Conservation (phyloP, 2,329 filamentous ascomycete species). For the Cordyceps tenuipes region DNA sequence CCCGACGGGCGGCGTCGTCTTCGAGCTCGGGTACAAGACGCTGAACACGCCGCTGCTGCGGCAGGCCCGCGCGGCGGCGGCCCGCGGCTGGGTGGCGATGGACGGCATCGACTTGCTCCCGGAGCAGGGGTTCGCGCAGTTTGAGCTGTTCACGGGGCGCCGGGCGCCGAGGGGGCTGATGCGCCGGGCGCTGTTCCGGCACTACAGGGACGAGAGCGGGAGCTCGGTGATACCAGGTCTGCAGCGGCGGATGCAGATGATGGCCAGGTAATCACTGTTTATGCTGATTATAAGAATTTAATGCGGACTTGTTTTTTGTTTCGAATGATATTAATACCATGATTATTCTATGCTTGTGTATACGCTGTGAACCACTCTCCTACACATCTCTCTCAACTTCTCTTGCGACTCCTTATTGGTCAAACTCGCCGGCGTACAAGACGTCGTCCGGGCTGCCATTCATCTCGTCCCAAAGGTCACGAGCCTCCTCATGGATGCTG, state of each 20-base stretch:
- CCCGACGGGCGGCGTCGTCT: constrained; percentile 64
- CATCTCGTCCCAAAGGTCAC: constrained; percentile 37
- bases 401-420: constrained; percentile 9
- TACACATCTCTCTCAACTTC: too few species aligned
- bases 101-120: constrained; percentile 69
- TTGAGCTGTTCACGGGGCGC: constrained; percentile 68
- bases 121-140: constrained; percentile 74
- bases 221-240: constrained; percentile 32
- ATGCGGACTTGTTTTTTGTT: too few species aligned
- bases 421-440: constrained; percentile 37
- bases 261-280: constrained; percentile 24
- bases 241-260: constrained; percentile 30
- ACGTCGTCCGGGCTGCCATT: constrained; percentile 35
- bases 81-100: constrained; percentile 63
- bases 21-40: constrained; percentile 69
- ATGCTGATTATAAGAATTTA: too few species aligned
- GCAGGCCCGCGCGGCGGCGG: constrained; percentile 53
- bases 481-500: constrained; percentile 26
- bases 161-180: constrained; percentile 50
- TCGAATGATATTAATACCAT: too few species aligned
- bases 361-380: too few species aligned
- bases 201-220: constrained; percentile 35
- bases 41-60: constrained; percentile 62
- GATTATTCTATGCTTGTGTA: too few species aligned
- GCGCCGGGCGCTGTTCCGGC: constrained; percentile 52